A percentile compares a stretch with the other conserved stretches of the same genome.
Conservation (phyloP, 352 stramenopile species). For the Phytophthora nicotianae region DNA sequence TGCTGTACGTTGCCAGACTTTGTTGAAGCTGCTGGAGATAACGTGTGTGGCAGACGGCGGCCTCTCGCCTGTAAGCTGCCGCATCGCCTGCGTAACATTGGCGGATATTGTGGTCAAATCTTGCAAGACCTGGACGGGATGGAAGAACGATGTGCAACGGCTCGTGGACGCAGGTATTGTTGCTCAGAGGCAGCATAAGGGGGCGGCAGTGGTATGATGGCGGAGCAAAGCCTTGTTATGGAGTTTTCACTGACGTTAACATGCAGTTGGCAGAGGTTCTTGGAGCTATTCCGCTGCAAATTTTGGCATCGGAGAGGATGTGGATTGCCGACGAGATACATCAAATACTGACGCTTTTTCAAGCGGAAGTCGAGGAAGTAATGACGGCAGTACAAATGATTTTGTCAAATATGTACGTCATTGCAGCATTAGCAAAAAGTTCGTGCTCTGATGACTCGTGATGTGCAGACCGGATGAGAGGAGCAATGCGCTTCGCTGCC, state of each 20-base stretch:
- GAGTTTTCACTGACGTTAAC: not conserved
- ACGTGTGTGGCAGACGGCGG: constrained; percentile 31
- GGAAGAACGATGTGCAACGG: constrained; percentile 54
- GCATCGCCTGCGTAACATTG: constrained; percentile 54
- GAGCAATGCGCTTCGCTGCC: constrained; percentile 53
- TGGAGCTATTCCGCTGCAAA: constrained; percentile 53
- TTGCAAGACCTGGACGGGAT: constrained; percentile 41
- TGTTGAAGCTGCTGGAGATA: constrained; percentile 49
- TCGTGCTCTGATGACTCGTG: constrained; percentile 6
- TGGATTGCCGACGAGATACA: constrained; percentile 37
- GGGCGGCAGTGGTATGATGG: constrained; percentile 39
- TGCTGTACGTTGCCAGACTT: constrained; percentile 29
- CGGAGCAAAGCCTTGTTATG: not conserved
- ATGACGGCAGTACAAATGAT: constrained; percentile 47
- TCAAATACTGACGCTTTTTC: constrained; percentile 38
- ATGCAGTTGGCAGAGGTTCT: constrained; percentile 53
- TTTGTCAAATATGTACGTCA: constrained; percentile 48
- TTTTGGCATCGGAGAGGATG: constrained; percentile 29
- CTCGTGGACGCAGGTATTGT: constrained; percentile 47
- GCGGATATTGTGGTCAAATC: constrained; percentile 59
- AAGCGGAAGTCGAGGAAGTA: constrained; percentile 46
- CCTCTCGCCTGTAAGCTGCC: constrained; percentile 40
- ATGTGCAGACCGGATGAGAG: constrained; percentile 40
- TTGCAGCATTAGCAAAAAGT: not conserved
- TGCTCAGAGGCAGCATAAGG: constrained; percentile 36